Evolutionary conservation across 345 rosid genomes (phyloP), one percentile per base, ranked within the genome.

Genomic region (Dipteronia dyeriana): DNA sequence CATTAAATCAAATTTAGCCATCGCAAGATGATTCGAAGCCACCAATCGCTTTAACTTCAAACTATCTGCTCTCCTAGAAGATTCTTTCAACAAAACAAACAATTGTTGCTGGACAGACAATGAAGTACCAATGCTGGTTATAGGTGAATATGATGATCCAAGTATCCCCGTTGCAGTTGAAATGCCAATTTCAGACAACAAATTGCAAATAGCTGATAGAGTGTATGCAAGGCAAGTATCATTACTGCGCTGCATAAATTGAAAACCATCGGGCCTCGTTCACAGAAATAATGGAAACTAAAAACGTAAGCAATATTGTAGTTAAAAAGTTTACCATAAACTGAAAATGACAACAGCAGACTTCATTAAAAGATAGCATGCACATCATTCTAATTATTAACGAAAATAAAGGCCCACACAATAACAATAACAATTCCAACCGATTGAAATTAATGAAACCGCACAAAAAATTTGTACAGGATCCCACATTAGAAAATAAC

Each of bases 191-290:
- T 96, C 98, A 71, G 97, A 92, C 76, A 92, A 84, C 84, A 96
- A 84, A 89, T 85, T 94, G 90, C 98, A 90, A 78, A 96, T 91
- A 73, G 97, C 92, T 68, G 97, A 90, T 80, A 94, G 80, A 59
- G 98, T 91, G 83, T 96, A 96, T 54, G 97, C 98, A 86, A 96
- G 98, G 85, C 97, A 96, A 61, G 94, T 87, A 76, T 94, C 99
- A 82, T 94, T 89, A 79, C 91, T 86, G 80, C 86, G 85, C 99
- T 96, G 97, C 92, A 89, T 22, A 83, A 81, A 81, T 61, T 39
- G 19, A 77, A 82, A 78, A 69, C 49, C 34, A 81, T 76, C 56
- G 72, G 75, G 59, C 66, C 63, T 45, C 26, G 20, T 12, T 29
- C 12, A 63, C 3, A 49, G 64, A 70, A 64, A 57, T 22, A 54